Conservation (phyloP, 257 asterid species). For the Cinchona pubescens region DNA sequence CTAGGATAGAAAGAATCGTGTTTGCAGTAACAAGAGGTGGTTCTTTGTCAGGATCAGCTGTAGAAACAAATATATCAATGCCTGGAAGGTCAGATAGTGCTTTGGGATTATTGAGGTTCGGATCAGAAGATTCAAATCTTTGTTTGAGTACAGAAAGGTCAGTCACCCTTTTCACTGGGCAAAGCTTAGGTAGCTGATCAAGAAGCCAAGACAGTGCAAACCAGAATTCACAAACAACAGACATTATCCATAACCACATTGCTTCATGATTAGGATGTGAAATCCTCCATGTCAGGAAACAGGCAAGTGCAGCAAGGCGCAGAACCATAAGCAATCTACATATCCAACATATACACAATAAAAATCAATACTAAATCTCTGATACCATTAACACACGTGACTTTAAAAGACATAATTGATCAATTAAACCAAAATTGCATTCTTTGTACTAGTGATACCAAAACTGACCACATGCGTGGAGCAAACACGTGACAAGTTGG, state of each 20-base stretch:
- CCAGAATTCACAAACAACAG: constrained; percentile 87
- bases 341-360: background rate
- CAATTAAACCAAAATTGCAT: too few species aligned
- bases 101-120: constrained; percentile 71
- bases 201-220: constrained; percentile 91
- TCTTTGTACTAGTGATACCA: background rate
- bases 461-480: too few species aligned
- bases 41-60: constrained; percentile 82
- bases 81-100: constrained; percentile 84
- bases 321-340: constrained; percentile 69
- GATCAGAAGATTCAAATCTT: constrained; percentile 70
- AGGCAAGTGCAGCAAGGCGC: constrained; percentile 70
- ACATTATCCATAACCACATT: constrained; percentile 88
- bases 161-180: constrained; percentile 77
- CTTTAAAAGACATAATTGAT: background rate
- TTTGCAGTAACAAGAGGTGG: constrained; percentile 92
- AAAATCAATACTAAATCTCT: background rate
- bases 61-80: constrained; percentile 77
- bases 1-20: constrained; percentile 79
- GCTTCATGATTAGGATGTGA: constrained; percentile 85
- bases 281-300: constrained; percentile 81
- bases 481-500: too few species aligned
- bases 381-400: background rate
- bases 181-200: constrained; percentile 84
- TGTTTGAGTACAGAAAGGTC: constrained; percentile 70